Evolutionary conservation across 106 monocot genomes (phyloP), one percentile per base, ranked within the genome.

Genomic region (Platanthera guangdongensis): DNA sequence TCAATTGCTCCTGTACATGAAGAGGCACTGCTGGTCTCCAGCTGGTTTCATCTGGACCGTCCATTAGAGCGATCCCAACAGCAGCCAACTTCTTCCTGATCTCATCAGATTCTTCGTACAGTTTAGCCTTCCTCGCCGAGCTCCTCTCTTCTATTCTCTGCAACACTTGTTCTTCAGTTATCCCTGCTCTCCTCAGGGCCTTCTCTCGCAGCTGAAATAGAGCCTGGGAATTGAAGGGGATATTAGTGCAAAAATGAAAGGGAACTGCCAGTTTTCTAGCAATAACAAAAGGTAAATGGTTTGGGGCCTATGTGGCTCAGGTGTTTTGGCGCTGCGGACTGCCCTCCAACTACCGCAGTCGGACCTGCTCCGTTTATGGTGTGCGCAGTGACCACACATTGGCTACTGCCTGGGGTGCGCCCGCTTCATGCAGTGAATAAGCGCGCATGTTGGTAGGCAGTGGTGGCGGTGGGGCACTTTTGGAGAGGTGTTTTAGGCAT

Each of bases 21-120:
- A 89, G 89, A 74, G 96, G 91, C 48, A 87, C 51, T 4, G 82
- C 68, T 4, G 96, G 96, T 57, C 93, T 85, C 96, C 96, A 96
- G 13, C 82, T 81, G 52, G 96, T 96, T 86, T 93, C 93, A 70
- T 84, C 78, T 0, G 88, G 93, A 11, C 80, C 72, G 69, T 96
- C 96, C 96, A 96, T 96, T 7, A 96, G 81, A 14, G 93, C 80
- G 72, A 93, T 89, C 25, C 96, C 96, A 4, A 75, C 63, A 48
- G 83, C 85, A 57, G 86, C 90, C 67, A 96, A 75, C 70, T 87
- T 89, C 75, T 73, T 87, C 68, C 96, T 87, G 73, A 96, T 93
- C 82, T 91, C 90, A 72, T 96, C 93, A 14, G 96, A 96, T 78
- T 77, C 87, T 68, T 85, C 80, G 50, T 91, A 96, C 65, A 82